Evolutionary conservation across 192 early-diverging fungal genomes (phyloP), one percentile per base, ranked within the genome.

Genomic region (Lunasporangiospora selenospora): DNA sequence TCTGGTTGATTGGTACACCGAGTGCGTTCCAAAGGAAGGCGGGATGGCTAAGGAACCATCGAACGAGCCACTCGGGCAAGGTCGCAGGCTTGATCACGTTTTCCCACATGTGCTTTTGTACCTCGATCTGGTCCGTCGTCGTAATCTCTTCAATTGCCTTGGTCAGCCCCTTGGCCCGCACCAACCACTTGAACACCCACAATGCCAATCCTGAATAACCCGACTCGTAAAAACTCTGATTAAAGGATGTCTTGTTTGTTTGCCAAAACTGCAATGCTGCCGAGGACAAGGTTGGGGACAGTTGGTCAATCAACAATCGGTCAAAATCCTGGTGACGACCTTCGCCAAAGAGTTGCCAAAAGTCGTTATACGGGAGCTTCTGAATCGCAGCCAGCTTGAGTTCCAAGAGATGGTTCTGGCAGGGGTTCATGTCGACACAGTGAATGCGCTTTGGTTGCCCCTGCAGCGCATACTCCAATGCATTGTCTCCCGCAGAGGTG

Each of bases 371-470:
- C 32, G 79, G 66, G 12, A 95, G 61, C 43, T 75, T 67, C 23
- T 73, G 56, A 48, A 95, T 83, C 29, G 78, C 77, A 26, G 91
- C 91, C 0, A 95, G 79, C 66, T 95, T 95, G 54, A 95, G 85
- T 75, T 95, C 93, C 15, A 95, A 83, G 53, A 95, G 78, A 66
- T 95, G 88, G 78, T 95, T 95, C 67, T 95, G 93, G 76, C 93
- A 95, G n/a, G 93, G 93, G 58, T 95, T 95, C 81, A 95, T 84
- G 71, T 95, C 93, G 29, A 92, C 84, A 64, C 88, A 90, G 75
- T 95, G 90, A 31, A 95, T 87, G 6, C 85, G 71, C 15, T 82
- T 76, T 4, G 86, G 88, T 16, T 80, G 75, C 36, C 87, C 88
- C 58, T 93, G 83, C 16, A 84, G 58, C 15, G 89, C 88, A 64